phyloP scores from a whole-genome alignment of 192 early-diverging fungal genomes.

The Linnemannia exigua region DNA sequence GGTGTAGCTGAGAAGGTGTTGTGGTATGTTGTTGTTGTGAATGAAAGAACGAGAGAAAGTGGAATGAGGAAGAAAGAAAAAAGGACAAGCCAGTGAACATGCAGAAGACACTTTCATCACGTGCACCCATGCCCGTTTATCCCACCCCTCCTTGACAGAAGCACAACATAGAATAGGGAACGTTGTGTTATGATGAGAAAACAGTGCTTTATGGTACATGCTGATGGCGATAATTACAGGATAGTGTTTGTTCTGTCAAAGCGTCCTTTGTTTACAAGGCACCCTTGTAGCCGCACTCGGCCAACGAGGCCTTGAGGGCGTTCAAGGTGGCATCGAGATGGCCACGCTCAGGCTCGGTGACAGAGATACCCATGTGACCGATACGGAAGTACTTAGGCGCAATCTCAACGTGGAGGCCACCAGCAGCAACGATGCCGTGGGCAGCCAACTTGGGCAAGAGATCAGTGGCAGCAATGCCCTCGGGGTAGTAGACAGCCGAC shows the following conservation, averaged over 20 bases:
- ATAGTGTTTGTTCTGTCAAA: background rate
- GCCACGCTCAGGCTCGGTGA: slow-evolving; percentile 73
- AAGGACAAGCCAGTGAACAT: background rate
- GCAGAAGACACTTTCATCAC: background rate
- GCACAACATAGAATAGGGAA: background rate
- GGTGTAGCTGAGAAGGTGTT: background rate
- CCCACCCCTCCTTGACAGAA: background rate
- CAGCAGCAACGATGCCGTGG: slow-evolving; percentile 90
- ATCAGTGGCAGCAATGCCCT: slow-evolving; percentile 80
- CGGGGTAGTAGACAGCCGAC: slow-evolving; percentile 92
- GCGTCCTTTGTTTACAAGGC: slow-evolving; percentile 23
- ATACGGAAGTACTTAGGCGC: slow-evolving; percentile 95
- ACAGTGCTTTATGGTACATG: slow-evolving; percentile 10
- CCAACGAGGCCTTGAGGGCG: slow-evolving; percentile 71
- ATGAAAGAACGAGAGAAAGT: slow-evolving; percentile 8
- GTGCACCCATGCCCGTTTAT: background rate
- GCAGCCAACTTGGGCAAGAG: slow-evolving; percentile 84
- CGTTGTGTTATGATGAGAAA: background rate
- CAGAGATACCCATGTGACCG: slow-evolving; percentile 90
- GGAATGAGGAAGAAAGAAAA: background rate
- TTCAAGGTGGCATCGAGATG: slow-evolving; percentile 77
- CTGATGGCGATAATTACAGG: slow-evolving; percentile 27
- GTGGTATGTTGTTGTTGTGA: background rate
- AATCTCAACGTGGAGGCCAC: slow-evolving; percentile 88
- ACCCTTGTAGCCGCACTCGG: slow-evolving; percentile 67